phyloP scores from a whole-genome alignment of 2,329 filamentous ascomycete genomes.

The Trichoderma sp. region DNA sequence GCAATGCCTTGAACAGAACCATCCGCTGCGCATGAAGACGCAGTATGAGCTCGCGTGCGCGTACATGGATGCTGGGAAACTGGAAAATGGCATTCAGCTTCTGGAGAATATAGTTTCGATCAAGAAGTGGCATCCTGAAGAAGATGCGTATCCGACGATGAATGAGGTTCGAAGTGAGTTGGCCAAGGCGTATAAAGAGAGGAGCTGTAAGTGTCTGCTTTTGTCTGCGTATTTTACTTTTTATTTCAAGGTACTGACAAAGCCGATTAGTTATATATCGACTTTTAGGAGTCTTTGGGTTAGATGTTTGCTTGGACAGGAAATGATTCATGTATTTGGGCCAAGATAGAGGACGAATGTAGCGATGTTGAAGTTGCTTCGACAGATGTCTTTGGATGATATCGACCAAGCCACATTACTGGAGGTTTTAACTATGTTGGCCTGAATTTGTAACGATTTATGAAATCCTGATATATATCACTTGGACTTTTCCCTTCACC shows the following conservation, averaged over 20 bases:
- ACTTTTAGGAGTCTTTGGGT: not conserved
- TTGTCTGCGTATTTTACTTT: not conserved
- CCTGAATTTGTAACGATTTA: not conserved
- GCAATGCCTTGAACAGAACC: not conserved
- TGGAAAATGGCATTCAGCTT: not conserved
- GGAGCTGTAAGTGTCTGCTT: not conserved
- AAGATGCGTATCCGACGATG: not conserved
- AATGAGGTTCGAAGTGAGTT: not conserved
- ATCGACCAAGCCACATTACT: not conserved
- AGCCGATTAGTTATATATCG: not conserved
- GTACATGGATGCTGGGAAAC: constrained; percentile 4
- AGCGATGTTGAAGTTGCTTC: not conserved
- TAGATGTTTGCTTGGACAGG: not conserved
- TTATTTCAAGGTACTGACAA: not conserved
- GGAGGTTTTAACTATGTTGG: not conserved
- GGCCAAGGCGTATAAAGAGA: not conserved
- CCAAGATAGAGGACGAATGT: not conserved
- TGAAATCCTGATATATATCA: not conserved
- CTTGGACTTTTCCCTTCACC: not conserved
- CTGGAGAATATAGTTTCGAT: constrained; percentile 9
- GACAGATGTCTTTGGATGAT: not conserved
- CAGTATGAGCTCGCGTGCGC: constrained; percentile 17
- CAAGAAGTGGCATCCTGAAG: not conserved
- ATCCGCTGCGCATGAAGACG: constrained; percentile 10
- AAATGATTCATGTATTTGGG: not conserved